Evolutionary conservation across 73 alveolate species (phyloP).

Genomic region (Paramecium pentaurelia): DNA sequence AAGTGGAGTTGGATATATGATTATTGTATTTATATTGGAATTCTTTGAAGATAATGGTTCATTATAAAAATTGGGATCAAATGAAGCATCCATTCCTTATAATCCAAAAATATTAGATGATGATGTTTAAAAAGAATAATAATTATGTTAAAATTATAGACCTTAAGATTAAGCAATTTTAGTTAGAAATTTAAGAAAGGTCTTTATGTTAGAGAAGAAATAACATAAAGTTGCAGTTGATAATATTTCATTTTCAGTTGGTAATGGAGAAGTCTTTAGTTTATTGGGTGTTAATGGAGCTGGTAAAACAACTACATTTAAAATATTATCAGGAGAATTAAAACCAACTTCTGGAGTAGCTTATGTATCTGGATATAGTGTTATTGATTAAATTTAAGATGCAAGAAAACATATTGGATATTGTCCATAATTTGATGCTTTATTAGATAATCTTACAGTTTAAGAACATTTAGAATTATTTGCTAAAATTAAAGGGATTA

Average conservation of each 20-base stretch:
- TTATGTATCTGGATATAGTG: constrained; percentile 75
- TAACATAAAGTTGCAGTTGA: constrained; percentile 71
- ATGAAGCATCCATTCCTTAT: constrained; percentile 33
- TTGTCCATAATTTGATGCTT: constrained; percentile 98
- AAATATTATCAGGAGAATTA: constrained; percentile 90
- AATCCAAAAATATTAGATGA: constrained; percentile 64
- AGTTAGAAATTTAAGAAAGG: constrained; percentile 72
- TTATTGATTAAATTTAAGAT: constrained; percentile 51
- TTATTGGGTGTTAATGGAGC: constrained; percentile 88
- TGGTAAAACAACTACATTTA: constrained; percentile 79
- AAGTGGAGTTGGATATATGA: background rate
- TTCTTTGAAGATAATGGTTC: constrained; percentile 43
- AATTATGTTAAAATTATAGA: constrained; percentile 57
- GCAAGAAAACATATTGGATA: constrained; percentile 90
- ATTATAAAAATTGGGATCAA: constrained; percentile 38
- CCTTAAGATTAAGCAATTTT: constrained; percentile 65
- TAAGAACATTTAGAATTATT: constrained; percentile 93
- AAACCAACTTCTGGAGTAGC: constrained; percentile 89
- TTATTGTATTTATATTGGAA: constrained; percentile 53
- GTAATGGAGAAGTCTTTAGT: constrained; percentile 83
- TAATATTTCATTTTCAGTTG: constrained; percentile 76
- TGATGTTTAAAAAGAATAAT: constrained; percentile 77
- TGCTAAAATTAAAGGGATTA: constrained; percentile 92
- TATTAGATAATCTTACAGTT: constrained; percentile 89
- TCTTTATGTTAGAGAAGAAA: constrained; percentile 61